Evolutionary conservation across 2,329 filamentous ascomycete genomes (phyloP).

Genomic region (Stachybotrys echinatus): DNA sequence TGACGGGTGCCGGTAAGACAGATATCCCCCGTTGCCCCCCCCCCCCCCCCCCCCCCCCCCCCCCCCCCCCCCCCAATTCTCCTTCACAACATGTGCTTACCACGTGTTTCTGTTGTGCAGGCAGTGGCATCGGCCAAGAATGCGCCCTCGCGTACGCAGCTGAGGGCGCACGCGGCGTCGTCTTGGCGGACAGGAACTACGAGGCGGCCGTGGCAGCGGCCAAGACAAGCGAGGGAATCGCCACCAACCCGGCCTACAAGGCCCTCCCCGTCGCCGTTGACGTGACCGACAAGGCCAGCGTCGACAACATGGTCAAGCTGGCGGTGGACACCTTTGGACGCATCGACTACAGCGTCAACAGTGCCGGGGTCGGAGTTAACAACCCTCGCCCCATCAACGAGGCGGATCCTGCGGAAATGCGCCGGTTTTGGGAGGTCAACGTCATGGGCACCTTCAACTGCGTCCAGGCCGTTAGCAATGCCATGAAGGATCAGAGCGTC

Average conservation of each 20-base stretch:
- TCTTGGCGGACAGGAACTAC: neutral
- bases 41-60: too few species aligned
- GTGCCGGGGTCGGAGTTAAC: neutral
- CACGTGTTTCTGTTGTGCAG: too few species aligned
- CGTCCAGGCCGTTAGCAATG: neutral
- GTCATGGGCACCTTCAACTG: neutral
- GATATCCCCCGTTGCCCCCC: too few species aligned
- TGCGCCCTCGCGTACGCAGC: neutral
- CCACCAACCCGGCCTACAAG: neutral
- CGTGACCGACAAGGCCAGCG: neutral
- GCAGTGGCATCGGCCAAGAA: neutral
- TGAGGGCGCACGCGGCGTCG: neutral
- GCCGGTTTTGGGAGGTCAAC: neutral
- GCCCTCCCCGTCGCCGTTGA: neutral
- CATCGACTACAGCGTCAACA: neutral
- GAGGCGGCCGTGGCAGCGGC: neutral
- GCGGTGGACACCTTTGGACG: neutral
- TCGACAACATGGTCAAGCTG: neutral
- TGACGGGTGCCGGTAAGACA: too few species aligned
- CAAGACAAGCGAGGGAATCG: neutral
- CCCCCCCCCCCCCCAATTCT: too few species aligned
- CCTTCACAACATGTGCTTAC: too few species aligned
- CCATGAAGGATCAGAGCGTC: neutral
- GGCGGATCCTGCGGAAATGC: neutral
- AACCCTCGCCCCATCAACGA: neutral